Conservation (phyloP, 306 rosid genomes). For the Malus orientalis region DNA sequence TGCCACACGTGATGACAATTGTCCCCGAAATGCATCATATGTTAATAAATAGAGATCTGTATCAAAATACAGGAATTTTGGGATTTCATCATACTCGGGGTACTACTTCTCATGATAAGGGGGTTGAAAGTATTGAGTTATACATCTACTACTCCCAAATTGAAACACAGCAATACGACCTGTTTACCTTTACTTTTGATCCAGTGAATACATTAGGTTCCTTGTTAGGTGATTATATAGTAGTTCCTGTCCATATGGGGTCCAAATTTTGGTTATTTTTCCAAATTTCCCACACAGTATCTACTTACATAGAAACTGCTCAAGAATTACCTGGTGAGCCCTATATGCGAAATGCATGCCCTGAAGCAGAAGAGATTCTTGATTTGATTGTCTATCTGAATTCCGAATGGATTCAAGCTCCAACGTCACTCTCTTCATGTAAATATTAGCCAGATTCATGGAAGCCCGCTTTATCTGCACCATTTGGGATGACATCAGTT, state of each 20-base stretch:
- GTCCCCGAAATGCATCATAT: too few species aligned
- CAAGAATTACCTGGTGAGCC: slow-evolving; percentile 68
- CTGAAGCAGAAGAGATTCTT: slow-evolving; percentile 88
- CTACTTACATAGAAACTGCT: not conserved
- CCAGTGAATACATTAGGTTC: not conserved
- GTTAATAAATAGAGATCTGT: too few species aligned
- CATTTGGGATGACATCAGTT: slow-evolving; percentile 3
- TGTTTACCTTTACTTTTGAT: not conserved
- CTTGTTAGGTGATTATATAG: not conserved
- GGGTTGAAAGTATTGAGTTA: not conserved
- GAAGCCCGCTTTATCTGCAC: slow-evolving; percentile 78
- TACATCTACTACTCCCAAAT: not conserved
- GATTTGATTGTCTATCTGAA: slow-evolving; percentile 71
- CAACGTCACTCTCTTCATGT: slow-evolving; percentile 76
- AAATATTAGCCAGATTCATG: slow-evolving; percentile 69
- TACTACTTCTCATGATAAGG: too few species aligned
- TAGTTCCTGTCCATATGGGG: too few species aligned
- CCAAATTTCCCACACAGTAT: not conserved
- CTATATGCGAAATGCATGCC: slow-evolving; percentile 79
- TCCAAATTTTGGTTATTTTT: too few species aligned
- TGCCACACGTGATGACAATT: too few species aligned
- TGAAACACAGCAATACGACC: not conserved
- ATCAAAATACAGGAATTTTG: too few species aligned
- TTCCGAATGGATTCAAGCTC: slow-evolving; percentile 61
- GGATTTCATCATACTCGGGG: too few species aligned